These are phyloP conservation scores for Aspergillus arachidicola DNA, from an alignment of 2,329 filamentous ascomycete species.

Conservation along the genomic window DNA sequence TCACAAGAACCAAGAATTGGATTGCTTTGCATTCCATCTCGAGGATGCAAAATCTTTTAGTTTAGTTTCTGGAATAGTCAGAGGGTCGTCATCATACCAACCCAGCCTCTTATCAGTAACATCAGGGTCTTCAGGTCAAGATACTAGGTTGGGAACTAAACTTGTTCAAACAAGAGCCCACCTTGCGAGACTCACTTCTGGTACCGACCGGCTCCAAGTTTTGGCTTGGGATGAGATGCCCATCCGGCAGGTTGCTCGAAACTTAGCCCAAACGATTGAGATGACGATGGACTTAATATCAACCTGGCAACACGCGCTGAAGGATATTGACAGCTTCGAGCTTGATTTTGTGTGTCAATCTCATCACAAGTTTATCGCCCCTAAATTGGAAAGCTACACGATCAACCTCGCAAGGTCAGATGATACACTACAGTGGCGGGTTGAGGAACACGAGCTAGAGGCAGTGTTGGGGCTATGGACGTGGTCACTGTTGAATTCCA, in stretches of 20 bases:
- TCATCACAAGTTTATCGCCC: background rate
- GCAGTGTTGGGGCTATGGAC: slow-evolving; percentile 37
- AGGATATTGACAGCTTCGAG: slow-evolving; percentile 18
- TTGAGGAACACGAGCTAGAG: slow-evolving; percentile 31
- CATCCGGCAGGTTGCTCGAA: slow-evolving; percentile 25
- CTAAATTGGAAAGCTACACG: slow-evolving; percentile 15
- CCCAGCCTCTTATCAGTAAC: slow-evolving; percentile 14
- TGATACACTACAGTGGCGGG: slow-evolving; percentile 29
- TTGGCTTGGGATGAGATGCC: slow-evolving; percentile 32
- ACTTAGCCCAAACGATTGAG: slow-evolving; percentile 28
- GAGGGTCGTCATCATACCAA: slow-evolving; percentile 8
- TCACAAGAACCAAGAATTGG: slow-evolving; percentile 35
- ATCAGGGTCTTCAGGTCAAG: background rate
- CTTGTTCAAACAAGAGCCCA: slow-evolving; percentile 26
- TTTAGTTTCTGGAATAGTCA: slow-evolving; percentile 11
- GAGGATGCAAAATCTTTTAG: slow-evolving; percentile 27
- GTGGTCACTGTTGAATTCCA: slow-evolving; percentile 31
- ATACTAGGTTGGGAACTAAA: slow-evolving; percentile 1
- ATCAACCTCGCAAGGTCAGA: slow-evolving; percentile 22
- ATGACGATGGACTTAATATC: slow-evolving; percentile 32
- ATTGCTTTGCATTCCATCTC: slow-evolving; percentile 35
- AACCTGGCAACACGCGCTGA: slow-evolving; percentile 21
- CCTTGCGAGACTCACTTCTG: slow-evolving; percentile 27
- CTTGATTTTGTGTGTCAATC: slow-evolving; percentile 23
- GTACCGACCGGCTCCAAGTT: slow-evolving; percentile 2